A percentile compares a stretch with the other conserved stretches of the same genome.
phyloP scores from a whole-genome alignment of 2,329 filamentous ascomycete species.

The Fusarium nurragi region DNA sequence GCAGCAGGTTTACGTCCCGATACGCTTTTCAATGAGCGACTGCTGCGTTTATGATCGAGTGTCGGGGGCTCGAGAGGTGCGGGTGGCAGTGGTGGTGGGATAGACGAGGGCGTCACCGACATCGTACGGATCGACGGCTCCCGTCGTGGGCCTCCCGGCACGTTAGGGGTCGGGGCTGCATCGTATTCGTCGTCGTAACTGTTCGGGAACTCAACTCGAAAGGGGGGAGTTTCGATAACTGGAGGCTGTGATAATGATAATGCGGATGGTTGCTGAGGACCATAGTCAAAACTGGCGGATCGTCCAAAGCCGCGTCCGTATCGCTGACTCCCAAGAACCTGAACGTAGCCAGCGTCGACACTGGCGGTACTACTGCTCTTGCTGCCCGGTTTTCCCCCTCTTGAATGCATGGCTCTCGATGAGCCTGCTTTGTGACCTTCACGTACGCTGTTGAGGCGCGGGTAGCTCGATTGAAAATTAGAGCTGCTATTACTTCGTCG shows the following conservation, averaged over 20 bases:
- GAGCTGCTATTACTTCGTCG: slow-evolving; percentile 85
- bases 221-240: slow-evolving; percentile 47
- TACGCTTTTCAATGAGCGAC: slow-evolving; percentile 63
- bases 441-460: slow-evolving; percentile 71
- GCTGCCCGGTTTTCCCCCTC: slow-evolving; percentile 71
- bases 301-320: slow-evolving; percentile 64
- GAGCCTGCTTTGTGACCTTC: slow-evolving; percentile 54
- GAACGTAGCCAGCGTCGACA: slow-evolving; percentile 70
- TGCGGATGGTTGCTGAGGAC: slow-evolving; percentile 55
- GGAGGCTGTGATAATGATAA: slow-evolving; percentile 42
- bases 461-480: slow-evolving; percentile 69
- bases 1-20: slow-evolving; percentile 48
- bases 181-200: slow-evolving; percentile 70
- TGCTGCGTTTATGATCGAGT: slow-evolving; percentile 65
- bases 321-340: slow-evolving; percentile 66
- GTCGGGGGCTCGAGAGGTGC: slow-evolving; percentile 52
- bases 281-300: slow-evolving; percentile 80
- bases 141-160: slow-evolving; percentile 80
- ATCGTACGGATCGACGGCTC: slow-evolving; percentile 47
- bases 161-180: slow-evolving; percentile 84
- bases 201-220: slow-evolving; percentile 61
- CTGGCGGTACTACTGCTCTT: slow-evolving; percentile 77
- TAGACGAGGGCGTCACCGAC: slow-evolving; percentile 47
- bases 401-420: slow-evolving; percentile 57
- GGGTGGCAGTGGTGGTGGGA: slow-evolving; percentile 50